phyloP scores from a whole-genome alignment of 805 yeast genomes.

The Pichia paraexigua region DNA sequence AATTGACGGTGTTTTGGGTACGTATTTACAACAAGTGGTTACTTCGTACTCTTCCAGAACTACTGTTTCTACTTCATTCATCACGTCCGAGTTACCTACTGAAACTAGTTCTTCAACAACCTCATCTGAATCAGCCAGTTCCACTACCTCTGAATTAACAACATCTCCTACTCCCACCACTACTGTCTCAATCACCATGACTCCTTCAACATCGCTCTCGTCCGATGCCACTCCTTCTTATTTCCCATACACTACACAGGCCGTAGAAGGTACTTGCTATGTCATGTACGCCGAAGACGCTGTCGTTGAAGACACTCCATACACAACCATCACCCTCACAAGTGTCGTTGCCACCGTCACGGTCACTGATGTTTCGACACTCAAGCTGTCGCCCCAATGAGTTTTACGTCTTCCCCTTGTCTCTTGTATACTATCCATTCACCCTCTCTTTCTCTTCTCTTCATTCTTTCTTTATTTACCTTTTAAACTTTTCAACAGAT shows the following conservation, averaged over 20 bases:
- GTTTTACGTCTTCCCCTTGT: too few relatives aligned
- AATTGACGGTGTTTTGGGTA: conserved; percentile 14
- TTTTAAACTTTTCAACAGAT: too few relatives aligned
- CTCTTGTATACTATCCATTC: not conserved
- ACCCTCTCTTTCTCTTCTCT: too few relatives aligned
- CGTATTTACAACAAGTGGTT: conserved; percentile 18
- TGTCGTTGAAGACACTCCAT: conserved; percentile 23
- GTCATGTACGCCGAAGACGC: conserved; percentile 30
- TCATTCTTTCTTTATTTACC: not conserved
- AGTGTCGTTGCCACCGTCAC: conserved; percentile 30
- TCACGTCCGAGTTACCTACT: conserved; percentile 11
- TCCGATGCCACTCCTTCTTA: conserved; percentile 6
- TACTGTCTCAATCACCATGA: conserved; percentile 22
- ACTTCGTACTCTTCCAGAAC: conserved; percentile 19
- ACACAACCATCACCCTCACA: conserved; percentile 29
- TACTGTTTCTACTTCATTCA: conserved; percentile 1
- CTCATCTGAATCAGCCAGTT: conserved; percentile 10
- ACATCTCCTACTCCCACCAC: conserved; percentile 23
- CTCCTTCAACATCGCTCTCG: conserved; percentile 26
- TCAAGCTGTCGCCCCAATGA: not conserved
- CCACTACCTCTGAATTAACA: conserved; percentile 13
- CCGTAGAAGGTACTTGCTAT: conserved; percentile 27
- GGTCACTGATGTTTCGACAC: conserved; percentile 4
- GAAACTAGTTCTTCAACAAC: conserved; percentile 9
- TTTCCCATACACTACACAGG: conserved; percentile 28